phyloP scores from a whole-genome alignment of 208 protist species.

The Acanthamoeba healyi region DNA sequence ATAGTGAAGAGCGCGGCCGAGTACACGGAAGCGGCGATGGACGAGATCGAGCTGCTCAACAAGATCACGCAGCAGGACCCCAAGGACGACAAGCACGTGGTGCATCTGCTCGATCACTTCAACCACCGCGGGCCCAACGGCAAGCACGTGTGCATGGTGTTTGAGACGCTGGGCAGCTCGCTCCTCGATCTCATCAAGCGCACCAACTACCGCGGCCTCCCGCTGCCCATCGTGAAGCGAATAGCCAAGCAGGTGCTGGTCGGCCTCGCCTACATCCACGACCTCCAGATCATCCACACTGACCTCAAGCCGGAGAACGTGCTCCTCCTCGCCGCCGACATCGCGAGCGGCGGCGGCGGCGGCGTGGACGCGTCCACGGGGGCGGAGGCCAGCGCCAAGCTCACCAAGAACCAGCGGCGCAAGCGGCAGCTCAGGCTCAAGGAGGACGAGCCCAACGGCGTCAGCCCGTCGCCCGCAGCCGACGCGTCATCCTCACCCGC shows the following conservation, averaged over 20 bases:
- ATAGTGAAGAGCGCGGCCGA: constrained; percentile 94
- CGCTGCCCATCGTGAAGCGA: constrained; percentile 95
- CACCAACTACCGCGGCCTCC: constrained; percentile 96
- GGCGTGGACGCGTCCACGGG: not conserved
- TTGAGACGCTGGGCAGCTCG: constrained; percentile 97
- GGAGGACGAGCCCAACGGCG: not conserved
- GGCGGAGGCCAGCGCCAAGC: not conserved
- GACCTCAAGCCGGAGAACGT: constrained; percentile 98
- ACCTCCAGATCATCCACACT: constrained; percentile 97
- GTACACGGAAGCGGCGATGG: constrained; percentile 93
- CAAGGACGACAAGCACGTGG: constrained; percentile 79
- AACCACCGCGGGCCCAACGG: constrained; percentile 87
- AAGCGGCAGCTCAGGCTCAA: constrained; percentile 22
- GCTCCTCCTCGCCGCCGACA: constrained; percentile 83
- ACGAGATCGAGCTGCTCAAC: constrained; percentile 86
- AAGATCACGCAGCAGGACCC: constrained; percentile 75
- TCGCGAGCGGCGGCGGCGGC: not conserved
- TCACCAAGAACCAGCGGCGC: constrained; percentile 52
- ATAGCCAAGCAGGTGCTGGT: constrained; percentile 91
- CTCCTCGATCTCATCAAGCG: constrained; percentile 96
- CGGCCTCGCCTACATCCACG: constrained; percentile 96
- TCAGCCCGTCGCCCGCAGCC: constrained; percentile 74
- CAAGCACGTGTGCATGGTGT: constrained; percentile 97
- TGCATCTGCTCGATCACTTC: constrained; percentile 88
- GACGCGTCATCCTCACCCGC: constrained; percentile 36